These are phyloP conservation scores for Coccomyxa sp. DNA, from an alignment of 139 green algal genomes.

Conservation along the genomic window DNA sequence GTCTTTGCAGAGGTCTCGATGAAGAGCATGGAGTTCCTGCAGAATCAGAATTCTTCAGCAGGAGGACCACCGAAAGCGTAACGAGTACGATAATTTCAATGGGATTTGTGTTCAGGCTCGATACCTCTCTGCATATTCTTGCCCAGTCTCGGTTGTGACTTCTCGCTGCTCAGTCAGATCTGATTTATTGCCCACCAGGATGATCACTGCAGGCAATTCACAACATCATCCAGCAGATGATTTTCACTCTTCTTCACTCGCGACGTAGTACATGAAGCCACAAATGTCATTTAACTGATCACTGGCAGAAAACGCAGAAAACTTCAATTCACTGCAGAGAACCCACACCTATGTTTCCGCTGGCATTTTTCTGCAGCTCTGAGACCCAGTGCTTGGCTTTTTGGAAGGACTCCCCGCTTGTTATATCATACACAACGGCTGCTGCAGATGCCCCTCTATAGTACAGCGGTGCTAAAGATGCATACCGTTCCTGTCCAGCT, in stretches of 20 bases:
- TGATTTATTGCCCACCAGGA: conserved; percentile 82
- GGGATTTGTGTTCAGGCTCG: not conserved
- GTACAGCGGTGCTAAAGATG: conserved; percentile 54
- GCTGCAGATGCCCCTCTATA: conserved; percentile 56
- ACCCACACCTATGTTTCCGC: conserved; percentile 29
- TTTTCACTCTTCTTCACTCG: not conserved
- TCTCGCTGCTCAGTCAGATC: conserved; percentile 58
- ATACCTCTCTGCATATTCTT: conserved; percentile 54
- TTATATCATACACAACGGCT: conserved; percentile 58
- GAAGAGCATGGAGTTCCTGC: conserved; percentile 48
- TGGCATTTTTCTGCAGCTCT: conserved; percentile 58
- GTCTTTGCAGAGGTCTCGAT: conserved; percentile 64
- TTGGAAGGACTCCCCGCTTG: conserved; percentile 37
- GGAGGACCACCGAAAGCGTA: not conserved
- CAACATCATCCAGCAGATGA: not conserved
- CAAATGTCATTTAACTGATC: no score
- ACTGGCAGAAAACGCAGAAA: no score
- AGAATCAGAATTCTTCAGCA: not conserved
- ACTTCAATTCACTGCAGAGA: no score
- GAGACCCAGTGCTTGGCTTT: conserved; percentile 59
- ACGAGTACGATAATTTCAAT: no score
- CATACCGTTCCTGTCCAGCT: conserved; percentile 54
- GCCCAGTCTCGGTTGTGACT: conserved; percentile 50
- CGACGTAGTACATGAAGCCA: no score
- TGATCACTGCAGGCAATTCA: conserved; percentile 55